Percentiles rank a stretch among this genome's conserved stretches.
Evolutionary conservation across 78 protist species (phyloP).

Genomic region (Acrasis kona): DNA sequence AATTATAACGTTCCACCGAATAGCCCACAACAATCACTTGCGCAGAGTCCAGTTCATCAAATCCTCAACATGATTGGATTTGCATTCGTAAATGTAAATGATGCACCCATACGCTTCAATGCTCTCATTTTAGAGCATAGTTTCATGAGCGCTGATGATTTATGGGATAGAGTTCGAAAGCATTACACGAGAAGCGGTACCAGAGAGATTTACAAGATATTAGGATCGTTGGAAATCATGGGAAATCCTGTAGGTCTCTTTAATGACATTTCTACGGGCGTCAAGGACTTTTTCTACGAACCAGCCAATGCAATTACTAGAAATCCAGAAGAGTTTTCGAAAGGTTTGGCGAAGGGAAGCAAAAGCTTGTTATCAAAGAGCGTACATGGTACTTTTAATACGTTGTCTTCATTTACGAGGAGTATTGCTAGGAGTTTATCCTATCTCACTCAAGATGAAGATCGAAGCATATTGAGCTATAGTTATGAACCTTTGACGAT

Average conservation of each 20-base stretch:
- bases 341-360: slow-evolving; percentile 48
- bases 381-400: background rate
- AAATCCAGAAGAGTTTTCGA: slow-evolving; percentile 49
- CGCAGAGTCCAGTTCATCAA: too few relatives aligned
- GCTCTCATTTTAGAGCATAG: background rate
- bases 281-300: slow-evolving; percentile 66
- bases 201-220: slow-evolving; percentile 40
- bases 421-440: background rate
- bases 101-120: background rate
- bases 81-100: background rate
- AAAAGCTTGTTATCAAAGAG: background rate
- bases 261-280: background rate
- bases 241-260: slow-evolving; percentile 71
- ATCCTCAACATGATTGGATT: background rate
- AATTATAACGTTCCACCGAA: background rate
- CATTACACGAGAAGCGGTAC: slow-evolving; percentile 37
- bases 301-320: slow-evolving; percentile 60
- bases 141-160: background rate
- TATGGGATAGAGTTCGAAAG: background rate
- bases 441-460: background rate
- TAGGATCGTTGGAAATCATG: slow-evolving; percentile 62
- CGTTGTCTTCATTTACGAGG: background rate
- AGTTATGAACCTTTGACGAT: background rate
- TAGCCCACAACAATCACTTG: background rate
- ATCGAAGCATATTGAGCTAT: background rate